Evolutionary conservation across 192 early-diverging fungal genomes (phyloP).

Genomic region (Kappamyces sp.): DNA sequence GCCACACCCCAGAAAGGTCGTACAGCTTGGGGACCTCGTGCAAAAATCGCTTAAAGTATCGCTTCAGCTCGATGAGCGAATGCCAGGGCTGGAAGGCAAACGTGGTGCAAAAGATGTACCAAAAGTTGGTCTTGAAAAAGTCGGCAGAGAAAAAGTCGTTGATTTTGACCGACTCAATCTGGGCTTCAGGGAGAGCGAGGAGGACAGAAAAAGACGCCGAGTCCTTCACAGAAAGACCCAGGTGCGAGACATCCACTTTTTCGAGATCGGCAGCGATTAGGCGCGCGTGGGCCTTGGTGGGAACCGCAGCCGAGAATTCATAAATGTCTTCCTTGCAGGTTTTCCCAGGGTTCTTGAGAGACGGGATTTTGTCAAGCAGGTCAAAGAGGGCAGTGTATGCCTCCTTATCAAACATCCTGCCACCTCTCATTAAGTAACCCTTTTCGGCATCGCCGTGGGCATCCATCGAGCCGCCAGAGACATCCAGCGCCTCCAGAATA

Average conservation of each 20-base stretch:
- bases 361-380: constrained; percentile 28
- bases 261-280: constrained; percentile 20
- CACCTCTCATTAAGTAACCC: constrained; percentile 19
- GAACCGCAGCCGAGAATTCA: constrained; percentile 17
- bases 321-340: constrained; percentile 27
- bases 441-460: constrained; percentile 18
- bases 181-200: constrained; percentile 17
- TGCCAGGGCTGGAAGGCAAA: constrained; percentile 37
- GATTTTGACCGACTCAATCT: constrained; percentile 24
- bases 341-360: constrained; percentile 17
- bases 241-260: constrained; percentile 17
- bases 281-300: constrained; percentile 22
- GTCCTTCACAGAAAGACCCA: constrained; percentile 24
- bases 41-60: constrained; percentile 24
- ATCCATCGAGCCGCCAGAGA: constrained; percentile 26
- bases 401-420: constrained; percentile 31
- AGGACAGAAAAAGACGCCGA: constrained; percentile 15
- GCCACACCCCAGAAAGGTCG: constrained; percentile 25
- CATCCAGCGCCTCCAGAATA: constrained; percentile 24
- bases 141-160: constrained; percentile 26
- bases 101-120: constrained; percentile 25
- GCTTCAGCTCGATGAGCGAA: constrained; percentile 29
- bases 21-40: constrained; percentile 29
- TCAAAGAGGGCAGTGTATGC: constrained; percentile 25
- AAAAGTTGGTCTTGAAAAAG: constrained; percentile 30